Percentiles rank a stretch among this genome's conserved stretches.
Conservation (phyloP, 2,329 filamentous ascomycete genomes). For the Epichloe hybrida region DNA sequence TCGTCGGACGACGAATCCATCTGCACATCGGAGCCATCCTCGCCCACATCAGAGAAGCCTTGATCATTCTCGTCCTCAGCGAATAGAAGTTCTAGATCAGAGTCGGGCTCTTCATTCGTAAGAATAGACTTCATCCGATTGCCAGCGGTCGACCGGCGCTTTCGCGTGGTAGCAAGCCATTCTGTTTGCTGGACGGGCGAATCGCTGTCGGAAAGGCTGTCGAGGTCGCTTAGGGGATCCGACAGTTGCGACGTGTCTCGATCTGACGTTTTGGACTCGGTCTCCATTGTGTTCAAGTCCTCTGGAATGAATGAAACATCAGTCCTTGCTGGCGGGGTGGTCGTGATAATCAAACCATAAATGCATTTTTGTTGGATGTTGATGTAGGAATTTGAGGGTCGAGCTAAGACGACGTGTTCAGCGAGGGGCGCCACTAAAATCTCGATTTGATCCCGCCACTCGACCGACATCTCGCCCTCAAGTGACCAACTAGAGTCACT, state of each 20-base stretch:
- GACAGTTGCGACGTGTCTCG: conserved; percentile 21
- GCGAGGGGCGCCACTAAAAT: background rate
- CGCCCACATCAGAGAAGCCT: conserved; percentile 56
- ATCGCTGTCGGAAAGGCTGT: conserved; percentile 23
- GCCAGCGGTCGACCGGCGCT: conserved; percentile 68
- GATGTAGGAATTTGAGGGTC: background rate
- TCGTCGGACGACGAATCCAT: conserved; percentile 79
- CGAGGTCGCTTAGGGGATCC: conserved; percentile 11
- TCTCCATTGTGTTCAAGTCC: conserved; percentile 14
- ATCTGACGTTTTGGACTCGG: conserved; percentile 17
- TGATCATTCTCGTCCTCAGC: conserved; percentile 57
- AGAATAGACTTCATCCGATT: conserved; percentile 71
- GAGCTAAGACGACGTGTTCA: background rate
- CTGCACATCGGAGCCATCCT: conserved; percentile 59
- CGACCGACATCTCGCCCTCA: conserved; percentile 1
- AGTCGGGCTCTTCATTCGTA: conserved; percentile 57
- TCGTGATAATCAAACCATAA: background rate
- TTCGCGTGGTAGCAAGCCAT: conserved; percentile 60
- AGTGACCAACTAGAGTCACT: background rate
- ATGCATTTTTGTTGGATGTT: background rate
- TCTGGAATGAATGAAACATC: background rate
- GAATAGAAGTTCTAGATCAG: conserved; percentile 61
- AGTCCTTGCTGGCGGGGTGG: background rate
- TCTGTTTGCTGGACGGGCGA: conserved; percentile 33
- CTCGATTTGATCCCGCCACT: background rate